Evolutionary conservation across 1,284 basidiomycete species (phyloP), one percentile per base, ranked within the genome.

Genomic region (Heliocybe sulcata): DNA sequence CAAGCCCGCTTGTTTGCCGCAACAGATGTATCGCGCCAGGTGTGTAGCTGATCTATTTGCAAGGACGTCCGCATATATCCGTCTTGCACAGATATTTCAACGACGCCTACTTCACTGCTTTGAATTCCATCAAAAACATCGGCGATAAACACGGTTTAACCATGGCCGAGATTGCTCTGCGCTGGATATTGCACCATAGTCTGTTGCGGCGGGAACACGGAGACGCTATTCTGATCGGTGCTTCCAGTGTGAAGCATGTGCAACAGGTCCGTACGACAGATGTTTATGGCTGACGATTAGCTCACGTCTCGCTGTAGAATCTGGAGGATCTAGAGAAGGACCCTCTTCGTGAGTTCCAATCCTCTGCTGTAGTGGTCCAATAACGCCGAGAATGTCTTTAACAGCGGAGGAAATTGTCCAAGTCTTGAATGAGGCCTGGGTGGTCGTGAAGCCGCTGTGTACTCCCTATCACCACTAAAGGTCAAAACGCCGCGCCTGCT

Each of bases 161-260:
- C 1, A 57, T 74, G 54, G 64, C 67, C 1, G 75, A 77, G 59
- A 62, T 73, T 20, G 75, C 75, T 1, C 61, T 79, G 12, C 69
- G 75, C 19, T 77, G 76, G 76, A 59, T 77, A n/a, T 69, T 68
- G 6, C 72, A 77, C 54, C 76, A 77, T 56, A 73, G 73, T 54
- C 45, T 67, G 10, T 57, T 78, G 58, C 71, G 66, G 45, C 64
- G 68, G 16, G 69, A 76, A 55, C 57, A 68, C 27, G 71, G 72
- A 1, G 75, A 77, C 56, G 63, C 72, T 38, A 62, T 77, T 45
- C 63, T 77, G 19, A 75, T 77, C 50, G 75, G 75, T 23, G 75
- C 74, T 14, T 74, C 72, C 9, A 75, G 64, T 25, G 53, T 73
- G 55, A 65, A 67, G 14, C 75, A 77, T 55, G 72, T 77, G 38